Percentiles rank a stretch among this genome's conserved stretches.
phyloP scores from a whole-genome alignment of 495 filamentous ascomycete species.

The Penicillium verhagenii region DNA sequence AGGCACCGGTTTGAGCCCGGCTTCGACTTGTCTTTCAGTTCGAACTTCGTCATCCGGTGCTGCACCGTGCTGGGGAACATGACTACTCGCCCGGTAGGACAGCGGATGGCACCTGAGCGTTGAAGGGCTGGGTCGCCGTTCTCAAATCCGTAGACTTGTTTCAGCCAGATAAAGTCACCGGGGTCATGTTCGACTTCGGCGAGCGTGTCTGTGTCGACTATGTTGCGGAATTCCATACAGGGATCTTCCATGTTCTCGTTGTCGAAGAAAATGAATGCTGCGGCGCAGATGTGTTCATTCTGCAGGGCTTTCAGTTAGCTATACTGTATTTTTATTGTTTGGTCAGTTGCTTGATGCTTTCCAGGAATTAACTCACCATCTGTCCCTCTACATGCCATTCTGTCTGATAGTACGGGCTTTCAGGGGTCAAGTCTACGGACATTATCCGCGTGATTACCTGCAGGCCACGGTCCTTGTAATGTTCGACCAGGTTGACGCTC shows the following conservation, averaged over 20 bases:
- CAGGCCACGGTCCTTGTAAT: constrained; percentile 41
- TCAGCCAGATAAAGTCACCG: constrained; percentile 27
- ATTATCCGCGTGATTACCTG: constrained; percentile 40
- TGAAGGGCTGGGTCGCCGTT: constrained; percentile 33
- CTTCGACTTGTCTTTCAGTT: constrained; percentile 47
- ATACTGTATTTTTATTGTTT: too few relatives aligned
- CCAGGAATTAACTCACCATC: constrained; percentile 23
- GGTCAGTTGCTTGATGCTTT: too few relatives aligned
- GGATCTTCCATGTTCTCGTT: constrained; percentile 25
- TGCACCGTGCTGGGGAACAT: constrained; percentile 44
- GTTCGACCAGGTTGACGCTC: constrained; percentile 28
- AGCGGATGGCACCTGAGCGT: constrained; percentile 23
- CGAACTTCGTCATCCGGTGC: constrained; percentile 45
- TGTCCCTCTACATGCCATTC: constrained; percentile 44
- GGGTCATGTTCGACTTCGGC: constrained; percentile 31
- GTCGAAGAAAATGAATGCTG: constrained; percentile 24
- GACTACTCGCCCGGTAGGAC: constrained; percentile 22
- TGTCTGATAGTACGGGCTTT: constrained; percentile 28
- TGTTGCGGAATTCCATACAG: constrained; percentile 29
- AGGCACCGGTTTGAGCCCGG: constrained; percentile 48
- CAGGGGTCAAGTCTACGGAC: constrained; percentile 34
- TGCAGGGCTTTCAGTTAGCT: constrained; percentile 3
- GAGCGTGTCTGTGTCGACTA: constrained; percentile 24
- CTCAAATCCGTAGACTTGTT: constrained; percentile 35
- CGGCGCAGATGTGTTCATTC: constrained; percentile 45